Base-by-base conservation (phyloP, 257 asterid species). In the Plectranthus barbatus region DNA sequence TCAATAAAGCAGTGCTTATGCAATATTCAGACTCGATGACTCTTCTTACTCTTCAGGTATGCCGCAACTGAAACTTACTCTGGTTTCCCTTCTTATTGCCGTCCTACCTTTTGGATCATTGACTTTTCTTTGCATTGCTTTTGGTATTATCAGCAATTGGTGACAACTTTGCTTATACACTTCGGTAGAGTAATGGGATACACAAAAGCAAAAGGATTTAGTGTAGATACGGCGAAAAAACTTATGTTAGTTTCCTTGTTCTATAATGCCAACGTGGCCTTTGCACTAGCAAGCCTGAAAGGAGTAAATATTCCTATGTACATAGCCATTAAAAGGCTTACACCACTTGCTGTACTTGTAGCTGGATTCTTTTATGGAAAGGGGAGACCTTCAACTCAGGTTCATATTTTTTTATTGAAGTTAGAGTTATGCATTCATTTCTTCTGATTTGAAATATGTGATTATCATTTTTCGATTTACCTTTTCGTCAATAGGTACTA, bases 221-320 rank as follows among this genome's bases (percentile, higher is more conserved):
- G 76, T 59, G 56, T 83, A 46, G 90, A 81, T 66, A 84, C 94
- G 2, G 94, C 96, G 0, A 93, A 85, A 70, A 93, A 79, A 36
- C 97, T 93, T 66, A 40, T 90, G 36, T 79, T 82, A 33, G 96
- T 93, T 70, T 93, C 99, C 7, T 85, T 93, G 72, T 93, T 93
- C 72, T 93, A 93, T 81, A 93, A 90, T 72, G 97, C 97, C 9
- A 90, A 93, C 80, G 99, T 90, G 60, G 99, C 96, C 6, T 93
- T 90, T 75, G 99, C 99, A 33, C 81, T 93, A 76, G 95, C 97
- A 7, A 93, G 99, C 69, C 74, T 93, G 82, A 93, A 84, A 85
- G 99, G 99, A 66, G 97, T 93, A 67, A 93, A 93, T 72, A 93
- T 93, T 70, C 99, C 99, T 5, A 93, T 90, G 97, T 93, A 93